Evolutionary conservation across 768 basidiomycete species (phyloP), one percentile per base, ranked within the genome.

Genomic region (Mycena latifolia): DNA sequence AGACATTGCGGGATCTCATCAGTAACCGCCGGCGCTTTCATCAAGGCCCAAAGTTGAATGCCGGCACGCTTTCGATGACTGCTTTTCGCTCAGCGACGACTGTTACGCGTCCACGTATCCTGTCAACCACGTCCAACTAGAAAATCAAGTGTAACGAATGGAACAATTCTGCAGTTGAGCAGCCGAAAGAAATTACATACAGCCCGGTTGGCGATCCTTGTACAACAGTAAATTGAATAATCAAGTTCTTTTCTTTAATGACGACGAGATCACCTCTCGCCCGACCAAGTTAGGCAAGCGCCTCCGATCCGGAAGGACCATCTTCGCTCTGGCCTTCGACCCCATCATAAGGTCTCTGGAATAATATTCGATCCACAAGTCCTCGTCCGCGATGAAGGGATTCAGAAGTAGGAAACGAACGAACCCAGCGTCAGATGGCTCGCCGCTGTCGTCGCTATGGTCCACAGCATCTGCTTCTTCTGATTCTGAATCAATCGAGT

Each of bases 271-370:
- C 24, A 35, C 55, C 5, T 65, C 64, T 17, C 64, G 28, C 3
- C 47, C 64, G 18, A 81, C 74, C 14, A 85, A 71, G 67, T 77
- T 84, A 0, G 83, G 82, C 25, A 85, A 64, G 0, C 78, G 77
- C 63, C 81, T 82, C 71, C 75, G 83, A 66, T 84, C 82, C 5
- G 84, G 84, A 0, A 84, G 69, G 5, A 83, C 82, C 83, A 84
- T 82, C 18, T 69, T 74, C 10, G 39, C 70, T 66, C 78, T 81
- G 2, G 82, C 84, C 52, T 75, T 71, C 5, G 72, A 73, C 55
- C 76, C 78, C 83, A 85, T 84, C 72, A 85, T 77, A 20, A 78
- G 74, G 0, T 82, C 81, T 61, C 79, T 80, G 9, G 78, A 76
- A 64, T 85, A 85, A 70, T 81, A 83, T 41, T 84, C 80, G 15